These are phyloP conservation scores for Trichoderma gracile DNA, from an alignment of 2,329 filamentous ascomycete species.

Conservation along the genomic window DNA sequence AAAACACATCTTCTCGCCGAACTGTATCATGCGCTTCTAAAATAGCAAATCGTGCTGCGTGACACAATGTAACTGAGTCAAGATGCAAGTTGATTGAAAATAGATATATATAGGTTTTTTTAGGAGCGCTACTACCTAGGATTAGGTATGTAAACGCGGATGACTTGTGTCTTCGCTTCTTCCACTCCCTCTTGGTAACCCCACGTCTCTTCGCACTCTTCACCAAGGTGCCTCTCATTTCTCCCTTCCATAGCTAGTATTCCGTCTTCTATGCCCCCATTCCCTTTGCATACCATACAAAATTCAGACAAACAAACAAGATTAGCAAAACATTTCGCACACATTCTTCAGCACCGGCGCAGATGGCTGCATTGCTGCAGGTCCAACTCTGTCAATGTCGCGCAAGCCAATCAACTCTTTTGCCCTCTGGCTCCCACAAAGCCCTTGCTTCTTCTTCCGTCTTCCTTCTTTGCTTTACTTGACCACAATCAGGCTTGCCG, in stretches of 20 bases:
- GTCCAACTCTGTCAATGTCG: too few relatives aligned
- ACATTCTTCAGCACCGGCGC: too few relatives aligned
- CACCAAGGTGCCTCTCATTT: too few relatives aligned
- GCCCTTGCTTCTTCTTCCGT: background rate
- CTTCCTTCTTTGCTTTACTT: background rate
- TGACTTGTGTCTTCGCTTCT: background rate
- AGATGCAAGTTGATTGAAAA: constrained; percentile 1
- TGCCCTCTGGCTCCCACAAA: too few relatives aligned
- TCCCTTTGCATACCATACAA: too few relatives aligned
- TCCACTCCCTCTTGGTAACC: background rate
- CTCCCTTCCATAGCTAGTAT: too few relatives aligned
- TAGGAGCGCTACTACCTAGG: background rate
- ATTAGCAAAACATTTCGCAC: too few relatives aligned
- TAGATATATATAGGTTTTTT: constrained; percentile 25
- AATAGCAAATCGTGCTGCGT: background rate
- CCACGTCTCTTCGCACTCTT: background rate
- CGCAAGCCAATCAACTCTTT: too few relatives aligned
- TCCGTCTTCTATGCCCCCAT: too few relatives aligned
- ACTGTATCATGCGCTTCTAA: background rate
- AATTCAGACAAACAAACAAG: too few relatives aligned
- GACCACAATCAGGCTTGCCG: background rate
- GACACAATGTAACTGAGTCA: constrained; percentile 1
- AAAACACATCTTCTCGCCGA: background rate
- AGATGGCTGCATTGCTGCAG: too few relatives aligned
- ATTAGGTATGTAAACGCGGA: constrained; percentile 2